Evolutionary conservation across 1,284 basidiomycete species (phyloP).

Genomic region (Trametes pubescens): DNA sequence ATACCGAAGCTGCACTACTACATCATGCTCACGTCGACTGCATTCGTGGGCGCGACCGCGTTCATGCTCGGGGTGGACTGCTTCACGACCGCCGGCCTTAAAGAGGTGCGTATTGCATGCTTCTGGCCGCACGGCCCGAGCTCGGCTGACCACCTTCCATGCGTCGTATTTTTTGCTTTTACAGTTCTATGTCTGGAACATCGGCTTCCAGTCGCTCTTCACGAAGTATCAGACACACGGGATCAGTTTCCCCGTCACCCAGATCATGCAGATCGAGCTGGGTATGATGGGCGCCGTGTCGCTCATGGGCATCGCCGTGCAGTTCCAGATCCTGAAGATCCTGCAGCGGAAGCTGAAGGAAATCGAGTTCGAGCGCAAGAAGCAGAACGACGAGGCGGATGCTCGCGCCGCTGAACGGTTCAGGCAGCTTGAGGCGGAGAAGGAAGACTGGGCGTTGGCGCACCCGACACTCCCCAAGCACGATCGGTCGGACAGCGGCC

Average conservation of each 20-base stretch:
- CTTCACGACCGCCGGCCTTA: conserved; percentile 88
- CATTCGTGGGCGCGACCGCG: conserved; percentile 90
- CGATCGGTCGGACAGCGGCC: conserved; percentile 68
- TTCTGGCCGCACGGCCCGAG: neutral
- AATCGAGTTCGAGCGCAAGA: conserved; percentile 79
- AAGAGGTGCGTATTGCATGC: conserved; percentile 68
- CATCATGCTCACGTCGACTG: conserved; percentile 83
- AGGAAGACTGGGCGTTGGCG: conserved; percentile 87
- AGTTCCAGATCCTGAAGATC: conserved; percentile 84
- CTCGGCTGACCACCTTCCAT: conserved; percentile 14
- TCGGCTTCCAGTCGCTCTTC: conserved; percentile 86
- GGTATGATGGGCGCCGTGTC: conserved; percentile 85
- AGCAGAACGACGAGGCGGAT: conserved; percentile 80
- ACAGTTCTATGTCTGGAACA: conserved; percentile 94
- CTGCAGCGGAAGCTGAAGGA: conserved; percentile 83
- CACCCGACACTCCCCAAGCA: conserved; percentile 73
- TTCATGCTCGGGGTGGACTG: conserved; percentile 95
- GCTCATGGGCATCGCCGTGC: conserved; percentile 89
- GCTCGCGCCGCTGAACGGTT: conserved; percentile 78
- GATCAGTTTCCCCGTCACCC: conserved; percentile 84
- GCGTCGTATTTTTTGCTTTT: neutral
- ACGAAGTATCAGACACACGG: conserved; percentile 72
- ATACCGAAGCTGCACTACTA: conserved; percentile 76
- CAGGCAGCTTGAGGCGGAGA: conserved; percentile 72
- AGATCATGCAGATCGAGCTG: conserved; percentile 94